Conservation (phyloP, 495 filamentous ascomycete species). For the Daldinia caldariorum region DNA sequence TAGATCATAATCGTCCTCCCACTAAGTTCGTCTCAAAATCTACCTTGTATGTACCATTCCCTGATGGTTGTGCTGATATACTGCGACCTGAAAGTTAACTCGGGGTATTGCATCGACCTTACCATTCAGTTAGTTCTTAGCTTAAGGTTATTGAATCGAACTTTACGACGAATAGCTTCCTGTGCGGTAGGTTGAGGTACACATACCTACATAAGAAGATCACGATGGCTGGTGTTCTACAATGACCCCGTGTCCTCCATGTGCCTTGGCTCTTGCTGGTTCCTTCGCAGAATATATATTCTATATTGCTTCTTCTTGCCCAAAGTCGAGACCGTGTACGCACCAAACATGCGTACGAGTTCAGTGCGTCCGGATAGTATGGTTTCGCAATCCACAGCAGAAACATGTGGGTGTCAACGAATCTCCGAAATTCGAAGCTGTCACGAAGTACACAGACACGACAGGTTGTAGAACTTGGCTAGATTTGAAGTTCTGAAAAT, state of each 20-base stretch:
- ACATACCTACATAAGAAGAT: conserved; percentile 1
- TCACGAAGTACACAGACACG: conserved; percentile 26
- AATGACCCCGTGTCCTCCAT: not conserved
- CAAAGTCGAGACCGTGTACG: not conserved
- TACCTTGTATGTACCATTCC: conserved; percentile 25
- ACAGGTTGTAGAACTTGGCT: conserved; percentile 17
- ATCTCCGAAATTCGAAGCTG: conserved; percentile 32
- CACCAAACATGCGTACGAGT: conserved; percentile 27
- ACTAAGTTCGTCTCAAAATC: conserved; percentile 9
- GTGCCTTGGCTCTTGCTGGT: not conserved
- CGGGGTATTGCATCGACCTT: conserved; percentile 2
- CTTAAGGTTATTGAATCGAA: not conserved
- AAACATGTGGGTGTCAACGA: conserved; percentile 28
- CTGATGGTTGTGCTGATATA: conserved; percentile 18
- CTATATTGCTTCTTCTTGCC: not conserved
- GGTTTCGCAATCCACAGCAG: conserved; percentile 27
- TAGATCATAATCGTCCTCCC: not conserved
- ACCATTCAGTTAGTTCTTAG: conserved; percentile 13
- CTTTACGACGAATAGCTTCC: not conserved
- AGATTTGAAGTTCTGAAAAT: conserved; percentile 23
- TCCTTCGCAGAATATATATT: not conserved
- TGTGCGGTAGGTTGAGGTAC: not conserved
- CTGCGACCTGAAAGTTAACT: conserved; percentile 23
- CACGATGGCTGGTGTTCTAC: too few species aligned
- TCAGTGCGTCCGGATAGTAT: conserved; percentile 18